Percentiles rank a stretch among this genome's conserved stretches.
Evolutionary conservation across 202 grass and related monocot species (phyloP).

Genomic region (Saccharum hybrid): DNA sequence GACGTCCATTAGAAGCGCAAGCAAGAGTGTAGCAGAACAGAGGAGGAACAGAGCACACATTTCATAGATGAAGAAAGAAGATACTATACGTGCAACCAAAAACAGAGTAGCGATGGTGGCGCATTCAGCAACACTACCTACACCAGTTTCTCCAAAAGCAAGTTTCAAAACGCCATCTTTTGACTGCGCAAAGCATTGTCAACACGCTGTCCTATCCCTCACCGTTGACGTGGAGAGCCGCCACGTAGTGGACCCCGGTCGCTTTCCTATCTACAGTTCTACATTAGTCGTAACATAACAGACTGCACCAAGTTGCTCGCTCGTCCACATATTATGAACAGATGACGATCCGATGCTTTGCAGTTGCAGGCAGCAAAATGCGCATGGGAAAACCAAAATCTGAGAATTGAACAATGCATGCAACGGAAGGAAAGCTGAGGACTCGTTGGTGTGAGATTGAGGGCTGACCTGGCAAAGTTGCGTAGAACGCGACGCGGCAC

Average conservation of each 20-base stretch:
- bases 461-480: no score
- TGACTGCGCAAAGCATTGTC: slow-evolving; percentile 28
- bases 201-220: slow-evolving; percentile 18
- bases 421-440: no score
- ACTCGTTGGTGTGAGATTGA: no score
- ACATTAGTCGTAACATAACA: neutral
- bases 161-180: neutral
- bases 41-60: neutral
- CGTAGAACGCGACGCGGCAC: no score
- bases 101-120: neutral
- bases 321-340: neutral
- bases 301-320: neutral
- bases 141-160: neutral
- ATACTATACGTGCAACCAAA: no score
- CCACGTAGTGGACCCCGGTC: neutral
- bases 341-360: no score
- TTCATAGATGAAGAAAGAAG: neutral
- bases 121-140: neutral
- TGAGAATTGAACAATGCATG: no score
- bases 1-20: neutral
- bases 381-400: no score
- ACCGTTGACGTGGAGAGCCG: slow-evolving; percentile 9
- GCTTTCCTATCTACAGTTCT: slow-evolving; percentile 16
- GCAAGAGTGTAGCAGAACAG: neutral
- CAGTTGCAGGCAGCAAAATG: no score